Conservation (phyloP, 441 rosid species). For the Bocquillonia castaneifolia region DNA sequence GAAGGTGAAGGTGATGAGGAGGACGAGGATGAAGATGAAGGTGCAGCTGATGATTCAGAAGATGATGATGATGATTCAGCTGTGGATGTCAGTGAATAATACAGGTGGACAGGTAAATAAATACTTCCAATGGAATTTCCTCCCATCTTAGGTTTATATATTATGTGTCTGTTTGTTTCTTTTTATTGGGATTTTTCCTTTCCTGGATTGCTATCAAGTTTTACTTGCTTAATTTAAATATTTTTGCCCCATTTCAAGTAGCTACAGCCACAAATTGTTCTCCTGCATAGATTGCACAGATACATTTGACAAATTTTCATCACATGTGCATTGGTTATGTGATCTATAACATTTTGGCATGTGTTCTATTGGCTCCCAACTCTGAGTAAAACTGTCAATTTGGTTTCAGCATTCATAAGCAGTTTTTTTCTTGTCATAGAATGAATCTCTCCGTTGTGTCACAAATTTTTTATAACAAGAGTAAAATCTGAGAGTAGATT, state of each 20-base stretch:
- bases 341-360: background rate
- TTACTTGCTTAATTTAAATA: background rate
- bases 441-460: too few species aligned
- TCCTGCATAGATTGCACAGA: background rate
- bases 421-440: background rate
- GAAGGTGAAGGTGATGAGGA: slow-evolving; percentile 45
- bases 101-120: slow-evolving; percentile 14
- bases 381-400: background rate
- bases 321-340: background rate
- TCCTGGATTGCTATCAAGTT: background rate
- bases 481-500: too few species aligned
- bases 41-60: slow-evolving; percentile 18
- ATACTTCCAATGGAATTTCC: background rate
- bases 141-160: background rate
- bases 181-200: background rate
- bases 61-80: slow-evolving; percentile 27
- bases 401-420: background rate
- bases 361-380: background rate
- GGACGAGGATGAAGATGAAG: slow-evolving; percentile 47
- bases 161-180: background rate
- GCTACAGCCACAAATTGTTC: background rate
- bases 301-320: background rate
- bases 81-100: slow-evolving; percentile 29
- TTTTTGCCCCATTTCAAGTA: background rate
- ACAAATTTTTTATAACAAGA: background rate